phyloP scores from a whole-genome alignment of 176 grass and related monocot genomes.

The Coix lacrymajobi region DNA sequence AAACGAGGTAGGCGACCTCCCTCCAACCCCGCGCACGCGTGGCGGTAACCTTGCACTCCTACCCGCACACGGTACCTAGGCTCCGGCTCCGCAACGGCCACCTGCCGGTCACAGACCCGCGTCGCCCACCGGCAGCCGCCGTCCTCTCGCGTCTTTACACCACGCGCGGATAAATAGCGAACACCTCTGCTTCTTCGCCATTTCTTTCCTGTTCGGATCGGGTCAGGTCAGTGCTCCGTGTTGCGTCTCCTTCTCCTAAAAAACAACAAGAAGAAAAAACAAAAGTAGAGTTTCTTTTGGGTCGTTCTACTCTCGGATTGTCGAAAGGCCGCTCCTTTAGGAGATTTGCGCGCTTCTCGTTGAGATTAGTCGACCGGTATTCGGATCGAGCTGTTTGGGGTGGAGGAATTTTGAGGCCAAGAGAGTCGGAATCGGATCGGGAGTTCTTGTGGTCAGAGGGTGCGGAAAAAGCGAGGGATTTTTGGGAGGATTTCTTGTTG shows the following conservation, averaged over 20 bases:
- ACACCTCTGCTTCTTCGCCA: background rate
- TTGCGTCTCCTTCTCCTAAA: background rate
- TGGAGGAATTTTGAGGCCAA: background rate
- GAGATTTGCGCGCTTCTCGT: background rate
- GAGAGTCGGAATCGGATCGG: slow-evolving; percentile 28
- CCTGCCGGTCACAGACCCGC: slow-evolving; percentile 5
- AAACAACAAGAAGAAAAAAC: background rate
- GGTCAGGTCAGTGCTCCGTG: background rate
- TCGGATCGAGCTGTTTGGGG: background rate
- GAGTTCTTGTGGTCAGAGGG: background rate
- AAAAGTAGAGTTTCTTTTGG: background rate
- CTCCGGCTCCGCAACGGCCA: background rate
- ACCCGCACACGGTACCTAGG: background rate
- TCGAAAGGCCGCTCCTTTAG: slow-evolving; percentile 23
- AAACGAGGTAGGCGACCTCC: background rate
- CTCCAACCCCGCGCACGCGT: background rate
- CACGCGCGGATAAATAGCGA: slow-evolving; percentile 27
- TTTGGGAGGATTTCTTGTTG: slow-evolving; percentile 4
- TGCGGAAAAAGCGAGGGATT: slow-evolving; percentile 12
- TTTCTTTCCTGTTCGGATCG: slow-evolving; percentile 29
- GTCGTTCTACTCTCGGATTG: slow-evolving; percentile 6
- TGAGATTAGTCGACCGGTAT: background rate
- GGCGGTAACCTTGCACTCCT: background rate
- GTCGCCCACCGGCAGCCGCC: background rate
- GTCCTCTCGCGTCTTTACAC: background rate